These are phyloP conservation scores for Dentipellis sp. DNA, from an alignment of 768 basidiomycete genomes.

Conservation along the genomic window DNA sequence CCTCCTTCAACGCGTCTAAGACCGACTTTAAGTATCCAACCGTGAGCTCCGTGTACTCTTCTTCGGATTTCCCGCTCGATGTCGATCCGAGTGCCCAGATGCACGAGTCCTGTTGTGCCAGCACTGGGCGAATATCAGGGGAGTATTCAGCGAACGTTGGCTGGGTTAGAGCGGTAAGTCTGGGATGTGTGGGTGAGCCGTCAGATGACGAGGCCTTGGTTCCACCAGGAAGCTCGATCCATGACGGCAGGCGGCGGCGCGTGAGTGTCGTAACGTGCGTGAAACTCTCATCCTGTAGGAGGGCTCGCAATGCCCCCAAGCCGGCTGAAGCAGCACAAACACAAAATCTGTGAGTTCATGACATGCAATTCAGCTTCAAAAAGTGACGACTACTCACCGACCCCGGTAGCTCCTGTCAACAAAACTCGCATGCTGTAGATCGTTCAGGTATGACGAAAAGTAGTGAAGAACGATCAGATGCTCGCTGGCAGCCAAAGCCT, in stretches of 20 bases:
- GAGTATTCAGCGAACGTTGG: constrained; percentile 15
- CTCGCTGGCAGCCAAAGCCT: too few relatives aligned
- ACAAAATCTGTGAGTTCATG: background rate
- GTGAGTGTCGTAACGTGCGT: constrained; percentile 17
- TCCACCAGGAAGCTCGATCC: constrained; percentile 8
- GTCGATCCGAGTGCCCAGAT: constrained; percentile 19
- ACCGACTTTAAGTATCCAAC: constrained; percentile 16
- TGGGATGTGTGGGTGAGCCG: constrained; percentile 8
- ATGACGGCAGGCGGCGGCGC: constrained; percentile 16
- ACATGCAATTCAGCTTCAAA: background rate
- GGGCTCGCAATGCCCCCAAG: constrained; percentile 14
- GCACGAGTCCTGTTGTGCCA: constrained; percentile 18
- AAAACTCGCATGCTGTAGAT: background rate
- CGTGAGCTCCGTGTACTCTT: constrained; percentile 17
- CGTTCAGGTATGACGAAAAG: too few relatives aligned
- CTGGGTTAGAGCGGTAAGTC: constrained; percentile 14
- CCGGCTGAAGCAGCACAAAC: constrained; percentile 12
- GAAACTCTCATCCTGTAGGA: constrained; percentile 11
- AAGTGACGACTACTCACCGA: background rate
- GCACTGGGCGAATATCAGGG: constrained; percentile 3
- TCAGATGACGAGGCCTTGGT: background rate
- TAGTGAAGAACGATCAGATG: too few relatives aligned
- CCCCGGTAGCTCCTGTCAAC: constrained; percentile 13
- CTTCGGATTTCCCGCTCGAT: constrained; percentile 8
- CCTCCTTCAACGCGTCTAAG: constrained; percentile 5